Percentiles rank a stretch among this genome's conserved stretches.
These are phyloP conservation scores for Pseudocercospora ulei DNA, from an alignment of 2,329 filamentous ascomycete species.

Conservation along the genomic window DNA sequence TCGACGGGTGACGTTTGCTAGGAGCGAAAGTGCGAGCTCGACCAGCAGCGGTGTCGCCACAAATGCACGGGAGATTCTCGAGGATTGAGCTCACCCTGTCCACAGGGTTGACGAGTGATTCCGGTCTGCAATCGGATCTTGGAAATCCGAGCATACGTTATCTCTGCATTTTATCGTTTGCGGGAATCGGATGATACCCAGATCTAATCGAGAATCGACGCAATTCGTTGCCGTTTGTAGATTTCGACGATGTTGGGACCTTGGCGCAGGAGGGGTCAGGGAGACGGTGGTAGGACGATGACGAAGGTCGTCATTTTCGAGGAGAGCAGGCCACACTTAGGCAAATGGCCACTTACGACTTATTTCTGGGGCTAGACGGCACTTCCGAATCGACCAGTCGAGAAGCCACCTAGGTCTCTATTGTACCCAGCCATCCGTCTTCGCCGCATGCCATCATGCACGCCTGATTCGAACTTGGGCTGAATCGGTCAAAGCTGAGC, in stretches of 20 bases:
- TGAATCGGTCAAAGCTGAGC: no score
- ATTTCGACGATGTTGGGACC: not conserved
- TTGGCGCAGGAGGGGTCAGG: not conserved
- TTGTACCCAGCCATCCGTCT: no score
- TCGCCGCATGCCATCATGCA: no score
- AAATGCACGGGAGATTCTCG: constrained; percentile 11
- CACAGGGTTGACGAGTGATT: constrained; percentile 12
- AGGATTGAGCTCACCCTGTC: constrained; percentile 12
- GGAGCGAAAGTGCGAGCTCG: constrained; percentile 25
- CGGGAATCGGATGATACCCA: constrained; percentile 21
- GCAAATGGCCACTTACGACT: constrained; percentile 7
- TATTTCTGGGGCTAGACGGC: no score
- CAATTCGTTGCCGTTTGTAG: constrained; percentile 10
- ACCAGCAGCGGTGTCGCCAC: constrained; percentile 13
- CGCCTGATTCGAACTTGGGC: no score
- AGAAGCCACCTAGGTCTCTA: no score
- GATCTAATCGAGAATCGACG: constrained; percentile 10
- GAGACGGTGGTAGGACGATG: not conserved
- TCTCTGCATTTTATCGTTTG: constrained; percentile 12
- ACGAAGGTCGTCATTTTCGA: not conserved
- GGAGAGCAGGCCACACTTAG: constrained; percentile 7
- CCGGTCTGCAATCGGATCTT: not conserved
- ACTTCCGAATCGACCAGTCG: no score
- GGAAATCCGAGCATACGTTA: constrained; percentile 10
- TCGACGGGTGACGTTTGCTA: constrained; percentile 26